phyloP scores from a whole-genome alignment of 2,329 filamentous ascomycete species.

The Capronia coronata region DNA sequence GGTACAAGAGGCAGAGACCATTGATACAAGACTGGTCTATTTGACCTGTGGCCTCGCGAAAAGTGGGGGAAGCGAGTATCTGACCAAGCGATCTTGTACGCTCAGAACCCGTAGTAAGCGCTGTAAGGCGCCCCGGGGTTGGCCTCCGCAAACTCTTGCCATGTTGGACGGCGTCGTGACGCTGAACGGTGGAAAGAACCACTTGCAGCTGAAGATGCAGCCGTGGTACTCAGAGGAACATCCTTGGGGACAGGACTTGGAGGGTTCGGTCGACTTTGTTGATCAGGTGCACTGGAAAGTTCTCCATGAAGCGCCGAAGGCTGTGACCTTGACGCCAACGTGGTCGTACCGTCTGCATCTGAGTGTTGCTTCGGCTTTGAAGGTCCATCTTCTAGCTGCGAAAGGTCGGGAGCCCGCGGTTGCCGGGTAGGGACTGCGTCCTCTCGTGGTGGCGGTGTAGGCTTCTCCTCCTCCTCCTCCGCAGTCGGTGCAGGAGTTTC shows the following conservation, averaged over 20 bases:
- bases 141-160: neutral
- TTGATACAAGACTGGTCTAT: neutral
- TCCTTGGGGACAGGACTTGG: neutral
- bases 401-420: neutral
- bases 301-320: neutral
- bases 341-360: neutral
- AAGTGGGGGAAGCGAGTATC: no score
- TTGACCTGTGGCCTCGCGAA: no score
- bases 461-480: neutral
- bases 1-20: neutral
- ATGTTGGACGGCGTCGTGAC: no score
- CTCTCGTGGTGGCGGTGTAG: neutral
- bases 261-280: neutral
- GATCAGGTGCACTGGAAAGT: neutral
- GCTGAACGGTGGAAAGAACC: no score
- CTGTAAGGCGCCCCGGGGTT: no score
- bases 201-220: no score
- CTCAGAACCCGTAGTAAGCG: no score
- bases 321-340: neutral
- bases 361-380: neutral
- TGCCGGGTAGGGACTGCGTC: neutral
- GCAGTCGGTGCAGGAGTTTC: neutral
- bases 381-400: neutral
- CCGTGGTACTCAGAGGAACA: no score
- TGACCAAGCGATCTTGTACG: no score